Base-by-base conservation (phyloP, 345 rosid species). In the Murraya koenigii region DNA sequence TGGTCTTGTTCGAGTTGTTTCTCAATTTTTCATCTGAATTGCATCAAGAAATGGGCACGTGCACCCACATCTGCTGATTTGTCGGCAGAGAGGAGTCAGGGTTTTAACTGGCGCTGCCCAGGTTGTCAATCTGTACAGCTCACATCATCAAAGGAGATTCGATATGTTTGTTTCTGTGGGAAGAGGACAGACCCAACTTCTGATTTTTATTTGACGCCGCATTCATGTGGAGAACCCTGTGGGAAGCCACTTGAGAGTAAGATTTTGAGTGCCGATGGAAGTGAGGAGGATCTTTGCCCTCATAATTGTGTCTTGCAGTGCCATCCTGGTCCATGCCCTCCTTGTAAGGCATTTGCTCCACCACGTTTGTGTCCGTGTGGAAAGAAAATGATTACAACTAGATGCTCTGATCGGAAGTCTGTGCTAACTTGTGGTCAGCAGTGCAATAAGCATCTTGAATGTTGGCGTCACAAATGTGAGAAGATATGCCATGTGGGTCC, bases 281-380 rank as follows among this genome's bases (percentile, higher is more conserved):
- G 78, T 67, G 79, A 82, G 56, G 97, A 93, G 75, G 88, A 90
- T 85, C 80, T 84, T 71, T 96, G 99, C 68, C 98, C 97, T 77
- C 99, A 94, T 82, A 71, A 82, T 76, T 96, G 99, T 85, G 97
- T 96, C 47, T 83, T 96, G 93, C 99, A 92, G 82, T 96, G 98
- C 77, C 99, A 96, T 72, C 99, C 97, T 28, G 99, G 99, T 64
- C 98, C 99, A 17, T 96, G 98, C 82, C 98, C 99, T 83, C 97
- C 99, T 67, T 96, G 97, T 77, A 96, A 91, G 86, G 92, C 93
- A 20, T 96, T 96, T 87, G 97, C 99, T 75, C 98, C 94, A 8
- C 93, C 97, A 6, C 79, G 86, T 25, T 59, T 75, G 68, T 96
- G 98, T 63, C 98, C 97, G 78, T 96, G 98, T 79, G 97, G 97